These are phyloP conservation scores for Diaporthe helianthi DNA, from an alignment of 2,329 filamentous ascomycete species.

Conservation along the genomic window DNA sequence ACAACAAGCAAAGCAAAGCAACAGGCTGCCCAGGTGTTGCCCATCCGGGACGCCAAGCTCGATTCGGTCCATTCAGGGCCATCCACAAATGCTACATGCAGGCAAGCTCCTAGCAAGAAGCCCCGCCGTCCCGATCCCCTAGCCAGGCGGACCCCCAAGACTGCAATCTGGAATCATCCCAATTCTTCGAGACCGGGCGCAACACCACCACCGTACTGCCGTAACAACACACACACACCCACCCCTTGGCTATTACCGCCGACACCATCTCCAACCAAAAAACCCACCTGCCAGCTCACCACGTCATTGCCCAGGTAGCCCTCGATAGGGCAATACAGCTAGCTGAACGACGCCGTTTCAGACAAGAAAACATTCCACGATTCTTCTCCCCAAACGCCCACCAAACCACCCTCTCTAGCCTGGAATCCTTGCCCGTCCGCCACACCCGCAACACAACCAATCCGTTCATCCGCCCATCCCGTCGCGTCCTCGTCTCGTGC, in stretches of 20 bases:
- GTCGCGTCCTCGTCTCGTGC: constrained; percentile 3
- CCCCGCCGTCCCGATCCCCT: constrained; percentile 24
- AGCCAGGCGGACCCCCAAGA: constrained; percentile 13
- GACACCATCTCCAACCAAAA: constrained; percentile 2
- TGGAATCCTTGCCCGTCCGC: constrained; percentile 9
- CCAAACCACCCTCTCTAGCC: background rate
- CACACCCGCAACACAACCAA: constrained; percentile 5
- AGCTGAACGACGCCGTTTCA: constrained; percentile 7
- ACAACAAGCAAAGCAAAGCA: background rate
- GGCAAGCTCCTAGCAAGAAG: constrained; percentile 12
- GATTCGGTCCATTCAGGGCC: constrained; percentile 16
- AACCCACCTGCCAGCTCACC: constrained; percentile 20
- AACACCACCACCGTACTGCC: background rate
- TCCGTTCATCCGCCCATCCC: background rate
- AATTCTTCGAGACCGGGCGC: constrained; percentile 3
- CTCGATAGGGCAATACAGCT: background rate
- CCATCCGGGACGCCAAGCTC: constrained; percentile 26
- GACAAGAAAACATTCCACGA: constrained; percentile 7
- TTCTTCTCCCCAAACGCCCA: background rate
- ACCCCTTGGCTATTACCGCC: constrained; percentile 6
- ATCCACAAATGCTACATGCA: constrained; percentile 4
- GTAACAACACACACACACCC: background rate
- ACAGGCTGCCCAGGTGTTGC: constrained; percentile 16
- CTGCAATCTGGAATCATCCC: constrained; percentile 23
- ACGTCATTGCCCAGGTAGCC: constrained; percentile 22